Base-by-base conservation (phyloP, 2,329 filamentous ascomycete species). In the Gaeumannomyces sp. region DNA sequence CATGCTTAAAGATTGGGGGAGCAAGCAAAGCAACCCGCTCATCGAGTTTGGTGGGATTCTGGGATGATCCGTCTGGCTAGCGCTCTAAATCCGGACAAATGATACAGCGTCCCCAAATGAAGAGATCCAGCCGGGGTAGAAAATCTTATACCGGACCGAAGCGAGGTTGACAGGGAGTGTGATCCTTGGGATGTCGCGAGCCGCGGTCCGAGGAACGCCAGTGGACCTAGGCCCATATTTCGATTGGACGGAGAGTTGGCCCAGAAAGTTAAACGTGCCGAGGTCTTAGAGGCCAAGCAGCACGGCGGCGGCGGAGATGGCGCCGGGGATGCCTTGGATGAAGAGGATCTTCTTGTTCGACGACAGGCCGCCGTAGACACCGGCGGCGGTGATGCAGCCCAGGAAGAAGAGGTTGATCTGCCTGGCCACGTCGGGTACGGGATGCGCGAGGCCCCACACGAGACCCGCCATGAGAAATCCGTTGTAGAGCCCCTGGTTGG, bases 401-500 rank as follows among this genome's bases (percentile, higher is more conserved):
- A 79, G 72, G 72, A 83, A 83, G 69, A 83, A 83, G n/a, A 80
- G 66, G 57, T 75, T 72, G 61, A 83, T 73, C 72, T 83, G 78
- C 4, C 64, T 68, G 22, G 74, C 76, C 65, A 83, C 77, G 53
- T 72, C 76, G 8, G 73, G 64, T 7, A 75, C 74, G 1, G 81
- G 79, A 68, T 83, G 80, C 4, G 73, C n/a, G n/a, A 82, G 67
- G 3, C 77, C 76, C 81, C 81, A 83, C 31, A 73, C 65, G 2
- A 83, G 71, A 0, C 81, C 81, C 1, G 80, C 80, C 3, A 80
- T 77, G n/a, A 83, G 73, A 64, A 83, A 82, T 58, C 81, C 81
- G 69, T 83, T 83, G 73, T 83, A 83, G 7, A 83, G 74, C 27
- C 81, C 81, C 69, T 83, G 81, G 71, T 83, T 83, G 63, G 79